Evolutionary conservation across 1,139 yeast species (phyloP), one percentile per base, ranked within the genome.

Genomic region (Lodderomyces parapsilosis): DNA sequence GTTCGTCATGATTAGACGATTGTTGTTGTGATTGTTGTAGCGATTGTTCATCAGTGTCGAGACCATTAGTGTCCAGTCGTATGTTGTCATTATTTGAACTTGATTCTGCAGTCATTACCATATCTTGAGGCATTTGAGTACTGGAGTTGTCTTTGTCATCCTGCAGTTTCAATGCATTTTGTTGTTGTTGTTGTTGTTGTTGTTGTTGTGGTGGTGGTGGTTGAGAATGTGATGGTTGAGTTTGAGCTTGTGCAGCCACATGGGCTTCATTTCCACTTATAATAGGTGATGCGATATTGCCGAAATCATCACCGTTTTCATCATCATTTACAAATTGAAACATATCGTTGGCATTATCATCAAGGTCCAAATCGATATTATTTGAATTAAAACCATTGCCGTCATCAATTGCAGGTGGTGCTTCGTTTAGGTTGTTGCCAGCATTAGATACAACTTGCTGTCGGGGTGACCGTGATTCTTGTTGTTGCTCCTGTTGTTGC

Each of bases 261-360:
- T 36, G 28, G 35, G 34, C 28, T 40, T 44, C 15, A 17, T 31
- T 33, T 33, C 11, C 36, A 22, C 14, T 14, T 15, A 20, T 20
- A 6, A 22, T 19, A 10, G 36, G 8, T 11, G 25, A 33, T 13
- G 36, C 3, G 9, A 33, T n/a, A n/a, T 19, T 19, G 7, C 13
- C 36, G 14, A 33, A 33, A 20, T 33, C 20, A 11, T 33, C 25
- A 22, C n/a, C n/a, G n/a, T n/a, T n/a, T n/a, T 22, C 15, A 7
- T 14, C 38, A 7, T 24, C 30, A 37, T 28, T 25, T 3, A 28
- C 40, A 37, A 37, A 37, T 18, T 37, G 40, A 22, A 25, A 37
- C 32, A 37, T 24, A 7, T 14, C 40, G 14, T 36, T 23, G 19
- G 32, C 4, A 25, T 36, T 28, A 24, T 8, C 13, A 18, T 17